These are phyloP conservation scores for Ramichloridium luteum DNA, from an alignment of 2,329 filamentous ascomycete genomes.

Conservation along the genomic window DNA sequence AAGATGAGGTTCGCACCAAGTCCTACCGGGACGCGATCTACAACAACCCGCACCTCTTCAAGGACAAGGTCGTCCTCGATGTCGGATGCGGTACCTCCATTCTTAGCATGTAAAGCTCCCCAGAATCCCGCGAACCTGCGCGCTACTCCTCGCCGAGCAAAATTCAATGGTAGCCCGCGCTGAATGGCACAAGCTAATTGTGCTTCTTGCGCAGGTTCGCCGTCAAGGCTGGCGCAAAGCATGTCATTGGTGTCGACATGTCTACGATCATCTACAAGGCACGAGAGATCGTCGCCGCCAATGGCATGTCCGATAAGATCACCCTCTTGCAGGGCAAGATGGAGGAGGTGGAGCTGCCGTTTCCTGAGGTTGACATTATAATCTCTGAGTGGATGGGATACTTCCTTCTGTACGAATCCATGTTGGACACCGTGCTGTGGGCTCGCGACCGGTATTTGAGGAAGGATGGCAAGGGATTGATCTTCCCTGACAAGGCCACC, in stretches of 20 bases:
- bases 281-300: conserved; percentile 80
- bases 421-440: conserved; percentile 96
- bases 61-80: conserved; percentile 87
- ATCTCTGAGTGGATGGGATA: conserved; percentile 99
- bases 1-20: conserved; percentile 93
- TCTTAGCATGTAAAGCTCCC: conserved; percentile 76
- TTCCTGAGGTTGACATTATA: conserved; percentile 95
- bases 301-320: conserved; percentile 91
- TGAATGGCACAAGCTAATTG: no score
- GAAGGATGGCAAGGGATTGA: conserved; percentile 61
- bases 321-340: conserved; percentile 98
- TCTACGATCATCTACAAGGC: conserved; percentile 99
- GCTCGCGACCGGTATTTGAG: conserved; percentile 84
- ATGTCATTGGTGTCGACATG: conserved; percentile 99
- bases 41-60: conserved; percentile 90
- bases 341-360: conserved; percentile 92
- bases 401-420: conserved; percentile 96
- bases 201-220: conserved; percentile 69
- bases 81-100: conserved; percentile 96
- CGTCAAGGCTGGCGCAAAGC: conserved; percentile 88
- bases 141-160: no score
- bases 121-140: no score
- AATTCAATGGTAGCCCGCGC: no score
- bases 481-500: conserved; percentile 98
- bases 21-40: conserved; percentile 97